These are phyloP conservation scores for Phoma sp. DNA, from an alignment of 2,329 filamentous ascomycete genomes.

Conservation along the genomic window DNA sequence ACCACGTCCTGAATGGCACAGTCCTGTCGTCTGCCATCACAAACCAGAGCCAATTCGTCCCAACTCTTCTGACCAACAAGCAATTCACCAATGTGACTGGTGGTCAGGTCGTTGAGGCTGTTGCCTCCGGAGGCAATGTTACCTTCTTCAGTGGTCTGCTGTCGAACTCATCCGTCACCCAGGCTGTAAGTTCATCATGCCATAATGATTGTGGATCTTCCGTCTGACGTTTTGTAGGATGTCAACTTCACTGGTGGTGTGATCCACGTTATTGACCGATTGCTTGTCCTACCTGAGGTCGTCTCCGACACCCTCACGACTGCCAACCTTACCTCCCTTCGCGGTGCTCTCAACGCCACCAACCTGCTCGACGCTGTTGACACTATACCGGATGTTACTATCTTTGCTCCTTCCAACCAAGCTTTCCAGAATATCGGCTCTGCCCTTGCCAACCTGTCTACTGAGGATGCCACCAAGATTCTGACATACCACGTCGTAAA, in stretches of 20 bases:
- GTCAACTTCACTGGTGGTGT: constrained; percentile 56
- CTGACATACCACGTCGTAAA: constrained; percentile 71
- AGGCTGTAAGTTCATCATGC: constrained; percentile 52
- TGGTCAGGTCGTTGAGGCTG: constrained; percentile 64
- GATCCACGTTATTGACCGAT: constrained; percentile 56
- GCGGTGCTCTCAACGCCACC: constrained; percentile 51
- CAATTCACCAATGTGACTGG: constrained; percentile 66
- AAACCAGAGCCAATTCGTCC: constrained; percentile 54
- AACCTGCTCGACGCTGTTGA: constrained; percentile 54
- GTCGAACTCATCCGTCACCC: constrained; percentile 57
- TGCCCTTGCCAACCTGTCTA: constrained; percentile 57
- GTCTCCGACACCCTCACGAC: constrained; percentile 42
- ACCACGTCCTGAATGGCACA: constrained; percentile 66
- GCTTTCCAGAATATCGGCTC: constrained; percentile 67
- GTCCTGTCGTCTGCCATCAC: constrained; percentile 50
- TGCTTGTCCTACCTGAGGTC: constrained; percentile 51
- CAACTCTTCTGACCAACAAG: constrained; percentile 59
- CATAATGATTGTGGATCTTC: not conserved
- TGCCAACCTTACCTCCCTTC: constrained; percentile 50
- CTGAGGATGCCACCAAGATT: constrained; percentile 59
- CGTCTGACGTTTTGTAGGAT: constrained; percentile 41
- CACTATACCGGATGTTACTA: constrained; percentile 60
- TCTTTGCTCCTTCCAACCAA: constrained; percentile 69
- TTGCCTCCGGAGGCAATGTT: constrained; percentile 52
- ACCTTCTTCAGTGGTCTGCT: constrained; percentile 62